Evolutionary conservation across 177 flowering plant species (phyloP).

Genomic region (Vitis hybrid): DNA sequence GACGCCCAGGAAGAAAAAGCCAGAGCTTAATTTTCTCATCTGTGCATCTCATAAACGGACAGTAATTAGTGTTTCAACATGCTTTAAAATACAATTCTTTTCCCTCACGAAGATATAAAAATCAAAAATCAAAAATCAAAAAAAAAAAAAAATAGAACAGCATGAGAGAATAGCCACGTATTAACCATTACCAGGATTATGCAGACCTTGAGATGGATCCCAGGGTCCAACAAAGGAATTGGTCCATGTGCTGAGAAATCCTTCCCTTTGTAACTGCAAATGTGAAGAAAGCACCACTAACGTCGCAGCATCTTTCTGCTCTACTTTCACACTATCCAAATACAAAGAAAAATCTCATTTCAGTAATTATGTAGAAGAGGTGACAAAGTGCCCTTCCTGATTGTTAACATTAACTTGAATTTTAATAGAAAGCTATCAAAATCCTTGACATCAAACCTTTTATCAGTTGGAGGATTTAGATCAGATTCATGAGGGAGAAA

Average conservation of each 20-base stretch:
- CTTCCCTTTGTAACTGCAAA: constrained; percentile 84
- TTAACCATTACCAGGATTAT: constrained; percentile 77
- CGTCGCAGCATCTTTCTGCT: constrained; percentile 79
- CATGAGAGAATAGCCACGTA: background rate
- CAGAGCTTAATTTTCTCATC: constrained; percentile 99
- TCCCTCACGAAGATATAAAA: background rate
- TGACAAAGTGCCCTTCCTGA: background rate
- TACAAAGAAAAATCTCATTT: constrained; percentile 7
- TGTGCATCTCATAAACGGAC: constrained; percentile 23
- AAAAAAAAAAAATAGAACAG: background rate
- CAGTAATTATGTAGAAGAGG: background rate
- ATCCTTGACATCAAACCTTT: constrained; percentile 43
- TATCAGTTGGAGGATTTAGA: constrained; percentile 51
- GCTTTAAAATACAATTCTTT: background rate
- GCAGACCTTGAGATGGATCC: constrained; percentile 98
- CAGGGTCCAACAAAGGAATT: constrained; percentile 99
- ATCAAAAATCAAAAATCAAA: background rate
- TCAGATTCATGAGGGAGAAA: constrained; percentile 85
- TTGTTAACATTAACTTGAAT: constrained; percentile 1
- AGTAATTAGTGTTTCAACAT: constrained; percentile 3
- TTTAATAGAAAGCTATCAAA: background rate
- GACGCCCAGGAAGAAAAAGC: constrained; percentile 95
- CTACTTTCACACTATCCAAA: constrained; percentile 52
- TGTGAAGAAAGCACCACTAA: constrained; percentile 73
- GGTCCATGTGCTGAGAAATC: constrained; percentile 91